Base-by-base conservation (phyloP, 306 rosid genomes). In the Nissolia schottii region DNA sequence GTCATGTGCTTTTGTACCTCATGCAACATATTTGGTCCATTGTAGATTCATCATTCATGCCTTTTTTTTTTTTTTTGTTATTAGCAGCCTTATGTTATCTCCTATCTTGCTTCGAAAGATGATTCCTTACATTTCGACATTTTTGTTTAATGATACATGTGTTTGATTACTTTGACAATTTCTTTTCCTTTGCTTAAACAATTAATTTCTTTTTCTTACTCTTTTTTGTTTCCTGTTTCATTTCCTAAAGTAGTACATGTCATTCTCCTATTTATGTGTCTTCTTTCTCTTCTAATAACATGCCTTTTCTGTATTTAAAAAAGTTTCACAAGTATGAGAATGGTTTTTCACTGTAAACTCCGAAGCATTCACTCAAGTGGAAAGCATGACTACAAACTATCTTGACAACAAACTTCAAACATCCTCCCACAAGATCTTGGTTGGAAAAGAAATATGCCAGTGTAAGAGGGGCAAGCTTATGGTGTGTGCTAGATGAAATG, bases 21-120 rank as follows among this genome's bases (percentile, higher is more conserved):
- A 40, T 28, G 56, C 40, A 59, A 12, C 32, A 55, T 64, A 11
- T 32, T 54, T 71, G 51, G 24, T 63, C 56, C 56, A 46, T 40
- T 60, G 72, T 77, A 40, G 32, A 71, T 50, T 74, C 45, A 22
- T 34, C 43, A 40, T 72, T n/a, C n/a, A n/a, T n/a, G n/a, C n/a
- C n/a, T n/a, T n/a, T n/a, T n/a, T n/a, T n/a, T n/a, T n/a, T n/a
- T 11, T 46, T 31, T 18, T 74, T 59, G 18, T 37, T 57, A 54
- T 68, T 27, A 15, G 71, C 23, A 66, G 37, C 16, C n/a, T 29
- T 35, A 54, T 10, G 16, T 50, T 38, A 61, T 61, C 35, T 53
- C 51, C 40, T 60, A 41, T 43, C 25, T 13, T 54, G 15, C 29
- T 38, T 27, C 19, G 10, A 31, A 29, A 53, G 23, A 18, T 38